Base-by-base conservation (phyloP, 2,329 filamentous ascomycete genomes). In the Blastomyces parvus region DNA sequence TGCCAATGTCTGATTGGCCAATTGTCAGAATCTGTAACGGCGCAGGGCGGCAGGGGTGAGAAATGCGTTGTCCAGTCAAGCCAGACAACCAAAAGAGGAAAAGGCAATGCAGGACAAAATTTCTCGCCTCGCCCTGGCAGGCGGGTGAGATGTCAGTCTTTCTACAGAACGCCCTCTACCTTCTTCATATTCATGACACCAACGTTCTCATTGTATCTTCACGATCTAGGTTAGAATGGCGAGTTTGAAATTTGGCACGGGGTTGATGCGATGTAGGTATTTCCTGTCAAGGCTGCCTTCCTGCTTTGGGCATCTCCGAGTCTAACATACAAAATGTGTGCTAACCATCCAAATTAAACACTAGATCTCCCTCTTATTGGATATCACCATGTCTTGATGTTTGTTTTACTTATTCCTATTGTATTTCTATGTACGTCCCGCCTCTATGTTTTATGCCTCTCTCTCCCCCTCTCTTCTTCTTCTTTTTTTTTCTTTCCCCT, bases 361-460 rank as follows among this genome's bases (percentile, higher is more conserved):
- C 5, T 13, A 62, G 44, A 19, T 56, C 14, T 56, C 22, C 19
- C 8, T 9, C 1, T 27, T 1, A 27, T 61, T 42, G 30, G 22
- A 30, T 57, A 62, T 55, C 60, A 55, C 13, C 60, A 62, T 57
- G 9, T 53, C 30, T 25, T 62, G 36, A 62, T 62, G 50, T 19
- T 62, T n/a, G 13, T 62, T 25, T 6, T 62, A 17, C 40, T 56
- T 42, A 25, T 62, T 30, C 42, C 60, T 44, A 46, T 62, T 42
- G n/a, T 55, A 62, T 55, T 56, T 33, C 44, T 44, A 42, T 62
- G 60, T 62, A 46, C 9, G 27, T 40, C 42, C 38, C 63, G 42
- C 22, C 22, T 13, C 36, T 0, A 38, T 38, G 13, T 38, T 3
- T 38, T n/a, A n/a, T n/a, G n/a, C n/a, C 33, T 38, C 36, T 38